These are phyloP conservation scores for Pythium rishiriense DNA, from an alignment of 352 stramenopile genomes.

Conservation along the genomic window DNA sequence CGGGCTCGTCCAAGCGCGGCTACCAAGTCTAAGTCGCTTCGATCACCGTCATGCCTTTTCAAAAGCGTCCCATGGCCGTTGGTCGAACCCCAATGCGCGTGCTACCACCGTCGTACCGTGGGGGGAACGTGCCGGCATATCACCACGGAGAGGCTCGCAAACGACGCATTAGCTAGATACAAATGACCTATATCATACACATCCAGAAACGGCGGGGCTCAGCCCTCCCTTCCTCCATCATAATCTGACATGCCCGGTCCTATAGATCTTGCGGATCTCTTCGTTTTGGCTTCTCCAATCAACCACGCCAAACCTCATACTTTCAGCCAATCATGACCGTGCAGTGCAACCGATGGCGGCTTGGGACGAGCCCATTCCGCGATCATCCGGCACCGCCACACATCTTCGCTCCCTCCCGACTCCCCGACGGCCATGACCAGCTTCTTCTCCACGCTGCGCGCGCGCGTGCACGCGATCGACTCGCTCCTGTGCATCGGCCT, in stretches of 20 bases:
- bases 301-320: background rate
- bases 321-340: slow-evolving; percentile 14
- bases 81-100: too few species aligned
- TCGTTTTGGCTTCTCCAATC: slow-evolving; percentile 11
- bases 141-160: background rate
- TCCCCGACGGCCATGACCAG: slow-evolving; percentile 32
- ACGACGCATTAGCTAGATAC: background rate
- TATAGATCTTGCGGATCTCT: slow-evolving; percentile 11
- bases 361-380: slow-evolving; percentile 6
- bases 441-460: slow-evolving; percentile 90
- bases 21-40: slow-evolving; percentile 89
- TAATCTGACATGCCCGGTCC: background rate
- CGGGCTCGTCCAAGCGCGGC: slow-evolving; percentile 79
- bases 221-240: background rate
- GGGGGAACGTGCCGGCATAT: too few species aligned
- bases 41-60: too few species aligned
- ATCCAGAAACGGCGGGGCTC: background rate
- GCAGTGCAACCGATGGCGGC: slow-evolving; percentile 12
- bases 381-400: slow-evolving; percentile 14
- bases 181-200: background rate
- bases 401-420: background rate
- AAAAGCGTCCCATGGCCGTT: too few species aligned
- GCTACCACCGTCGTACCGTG: too few species aligned
- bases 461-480: slow-evolving; percentile 87
- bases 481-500: slow-evolving; percentile 98